Evolutionary conservation across 306 rosid species (phyloP).

Genomic region (Acacia melanoxylon): DNA sequence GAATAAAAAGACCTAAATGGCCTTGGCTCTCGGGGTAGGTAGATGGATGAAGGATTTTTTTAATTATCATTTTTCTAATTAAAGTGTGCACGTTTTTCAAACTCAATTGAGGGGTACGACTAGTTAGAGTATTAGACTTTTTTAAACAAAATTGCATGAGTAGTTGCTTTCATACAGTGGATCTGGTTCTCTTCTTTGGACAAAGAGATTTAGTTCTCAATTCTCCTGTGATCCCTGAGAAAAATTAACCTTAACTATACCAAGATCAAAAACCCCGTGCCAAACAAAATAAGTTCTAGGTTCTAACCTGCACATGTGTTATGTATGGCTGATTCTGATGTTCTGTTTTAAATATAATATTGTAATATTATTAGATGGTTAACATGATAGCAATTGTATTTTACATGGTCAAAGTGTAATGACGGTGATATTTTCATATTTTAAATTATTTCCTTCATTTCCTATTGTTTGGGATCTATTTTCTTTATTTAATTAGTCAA

Average conservation of each 20-base stretch:
- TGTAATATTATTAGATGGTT: not conserved
- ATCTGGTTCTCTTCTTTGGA: no score
- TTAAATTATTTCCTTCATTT: no score
- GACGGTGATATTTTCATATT: not conserved
- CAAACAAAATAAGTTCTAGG: not conserved
- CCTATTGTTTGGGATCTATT: no score
- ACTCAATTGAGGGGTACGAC: no score
- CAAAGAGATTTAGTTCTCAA: no score
- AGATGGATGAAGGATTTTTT: not conserved
- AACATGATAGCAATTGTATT: no score
- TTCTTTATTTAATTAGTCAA: no score
- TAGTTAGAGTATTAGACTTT: no score
- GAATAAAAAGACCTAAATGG: not conserved
- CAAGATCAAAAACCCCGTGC: not conserved
- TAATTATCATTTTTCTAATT: not conserved
- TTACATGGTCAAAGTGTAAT: not conserved
- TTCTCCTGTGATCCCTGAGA: no score
- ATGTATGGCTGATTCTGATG: not conserved
- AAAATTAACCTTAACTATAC: no score
- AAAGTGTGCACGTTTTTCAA: not conserved
- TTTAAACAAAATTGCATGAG: not conserved
- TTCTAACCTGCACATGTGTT: not conserved
- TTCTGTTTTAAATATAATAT: not conserved
- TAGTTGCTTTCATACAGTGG: no score
- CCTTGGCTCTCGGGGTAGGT: not conserved